These are phyloP conservation scores for Karstenula rhodostoma DNA, from an alignment of 2,329 filamentous ascomycete genomes.

Conservation along the genomic window DNA sequence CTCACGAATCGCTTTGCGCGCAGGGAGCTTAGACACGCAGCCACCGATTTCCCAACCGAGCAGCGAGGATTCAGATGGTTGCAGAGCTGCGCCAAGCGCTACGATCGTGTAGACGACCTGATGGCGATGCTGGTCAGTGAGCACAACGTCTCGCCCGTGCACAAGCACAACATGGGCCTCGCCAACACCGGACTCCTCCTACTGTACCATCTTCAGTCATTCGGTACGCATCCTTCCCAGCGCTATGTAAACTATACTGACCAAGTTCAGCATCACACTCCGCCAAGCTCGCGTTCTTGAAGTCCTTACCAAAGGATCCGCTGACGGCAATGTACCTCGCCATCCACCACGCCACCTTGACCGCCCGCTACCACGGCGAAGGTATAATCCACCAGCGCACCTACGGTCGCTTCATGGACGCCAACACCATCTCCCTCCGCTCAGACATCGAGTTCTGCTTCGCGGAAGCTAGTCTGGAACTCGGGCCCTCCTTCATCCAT, in stretches of 20 bases:
- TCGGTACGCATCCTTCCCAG: slow-evolving; percentile 22
- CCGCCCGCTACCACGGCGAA: slow-evolving; percentile 42
- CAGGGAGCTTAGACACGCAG: slow-evolving; percentile 38
- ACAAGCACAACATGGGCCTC: slow-evolving; percentile 35
- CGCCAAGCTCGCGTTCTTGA: slow-evolving; percentile 31
- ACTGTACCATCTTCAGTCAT: slow-evolving; percentile 30
- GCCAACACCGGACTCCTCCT: slow-evolving; percentile 39
- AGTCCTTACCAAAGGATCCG: slow-evolving; percentile 32
- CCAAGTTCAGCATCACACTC: slow-evolving; percentile 20
- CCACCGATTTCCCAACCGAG: slow-evolving; percentile 35
- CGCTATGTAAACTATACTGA: slow-evolving; percentile 11
- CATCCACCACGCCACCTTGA: slow-evolving; percentile 35
- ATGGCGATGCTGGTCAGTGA: slow-evolving; percentile 39
- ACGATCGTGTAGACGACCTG: slow-evolving; percentile 41
- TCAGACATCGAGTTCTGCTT: slow-evolving; percentile 43
- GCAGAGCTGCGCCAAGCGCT: slow-evolving; percentile 34
- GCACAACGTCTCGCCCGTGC: slow-evolving; percentile 36
- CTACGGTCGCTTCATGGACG: slow-evolving; percentile 41
- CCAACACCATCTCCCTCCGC: slow-evolving; percentile 37
- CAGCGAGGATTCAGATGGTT: slow-evolving; percentile 33
- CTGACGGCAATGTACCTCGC: slow-evolving; percentile 39
- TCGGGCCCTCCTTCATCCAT: slow-evolving; percentile 37
- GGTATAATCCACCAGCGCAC: slow-evolving; percentile 42
- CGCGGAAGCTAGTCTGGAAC: slow-evolving; percentile 34
- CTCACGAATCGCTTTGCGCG: slow-evolving; percentile 32